Base-by-base conservation (phyloP, 805 yeast genomes). In the Diddensiella santjacobensis region DNA sequence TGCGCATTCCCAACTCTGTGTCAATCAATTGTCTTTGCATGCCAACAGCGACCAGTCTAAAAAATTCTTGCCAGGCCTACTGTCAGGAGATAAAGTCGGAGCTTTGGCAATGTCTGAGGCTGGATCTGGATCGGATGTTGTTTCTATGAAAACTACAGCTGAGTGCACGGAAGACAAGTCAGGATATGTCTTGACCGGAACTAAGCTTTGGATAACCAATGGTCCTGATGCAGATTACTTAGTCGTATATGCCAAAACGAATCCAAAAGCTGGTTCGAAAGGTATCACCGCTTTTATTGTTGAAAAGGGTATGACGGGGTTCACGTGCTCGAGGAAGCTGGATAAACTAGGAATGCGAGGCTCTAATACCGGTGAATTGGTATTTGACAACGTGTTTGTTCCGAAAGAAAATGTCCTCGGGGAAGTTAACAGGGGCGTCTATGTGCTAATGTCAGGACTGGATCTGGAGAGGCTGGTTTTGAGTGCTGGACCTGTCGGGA, bases 321-420 rank as follows among this genome's bases (percentile, higher is more conserved):
- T 62, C 50, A 50, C 58, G 13, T 59, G 63, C 42, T 50, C 64
- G 11, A 50, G 64, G 38, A 62, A 62, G 52, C 62, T 62, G 31
- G 66, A 62, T 56, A 62, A 62, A 56, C 51, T 62, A n/a, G 66
- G 66, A 3, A 62, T 62, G 66, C 47, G 66, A 29, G 66, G 66
- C 37, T 62, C 66, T 45, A 61, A 62, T 47, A 62, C 66, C 19
- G 66, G 66, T 1, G 66, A 62, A 48, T 53, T 62, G 3, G 62
- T 62, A 23, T 62, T 62, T 49, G 66, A 62, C 23, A 52, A 62
- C 51, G 64, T 62, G 2, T 62, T 58, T 41, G 62, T 62, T 10
- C 66, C 66, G 29, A 57, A 57, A 40, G 63, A 54, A 42, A 62
- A 62, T 48, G 51, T 60, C 10, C 60, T 62, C n/a, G 66, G 66